Base-by-base conservation (phyloP, 805 yeast genomes). In the Yamadazyma endophytica region DNA sequence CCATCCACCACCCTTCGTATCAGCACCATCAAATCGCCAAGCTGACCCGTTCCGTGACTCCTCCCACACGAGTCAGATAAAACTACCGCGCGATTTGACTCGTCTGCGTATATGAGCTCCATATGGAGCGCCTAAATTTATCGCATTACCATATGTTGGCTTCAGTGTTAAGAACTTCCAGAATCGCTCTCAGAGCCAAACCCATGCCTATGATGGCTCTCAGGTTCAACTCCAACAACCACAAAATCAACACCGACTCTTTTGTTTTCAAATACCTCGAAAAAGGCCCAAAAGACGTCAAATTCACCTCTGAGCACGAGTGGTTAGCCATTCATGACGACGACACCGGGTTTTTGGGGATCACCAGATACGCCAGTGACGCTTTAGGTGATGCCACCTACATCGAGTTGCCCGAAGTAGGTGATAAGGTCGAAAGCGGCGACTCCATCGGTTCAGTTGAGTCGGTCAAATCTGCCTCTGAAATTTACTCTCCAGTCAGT, bases 331-430 rank as follows among this genome's bases (percentile, higher is more conserved):
- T 78, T 34, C 94, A 84, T 56, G 74, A 75, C 17, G 96, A 89
- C 59, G 85, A 85, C 39, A 69, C 79, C 25, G 82, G 90, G 2
- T 88, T 80, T 49, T 69, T 90, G 14, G 98, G 98, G 18, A 87
- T 92, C 59, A 88, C 98, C 36, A 77, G 75, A 49, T 89, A 92
- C 55, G 98, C 98, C 13, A 82, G 96, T 14, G 96, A 88, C 51
- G 95, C 97, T 6, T 75, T 92, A 39, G 98, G 98, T 26, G 98
- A 92, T 61, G 94, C 95, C 35, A 94, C 97, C 4, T 92, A 72
- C 56, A 82, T 89, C 37, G 98, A 92, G 62, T 70, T 90, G 46
- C 95, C 95, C 28, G 89, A 81, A 45, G 74, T 73, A 23, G 84
- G 80, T 24, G 73, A 70, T 24, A 64, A 52, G 18, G 68, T 81